These are phyloP conservation scores for Cutaneotrichosporon sp. DNA, from an alignment of 1,284 basidiomycete genomes.

Conservation along the genomic window DNA sequence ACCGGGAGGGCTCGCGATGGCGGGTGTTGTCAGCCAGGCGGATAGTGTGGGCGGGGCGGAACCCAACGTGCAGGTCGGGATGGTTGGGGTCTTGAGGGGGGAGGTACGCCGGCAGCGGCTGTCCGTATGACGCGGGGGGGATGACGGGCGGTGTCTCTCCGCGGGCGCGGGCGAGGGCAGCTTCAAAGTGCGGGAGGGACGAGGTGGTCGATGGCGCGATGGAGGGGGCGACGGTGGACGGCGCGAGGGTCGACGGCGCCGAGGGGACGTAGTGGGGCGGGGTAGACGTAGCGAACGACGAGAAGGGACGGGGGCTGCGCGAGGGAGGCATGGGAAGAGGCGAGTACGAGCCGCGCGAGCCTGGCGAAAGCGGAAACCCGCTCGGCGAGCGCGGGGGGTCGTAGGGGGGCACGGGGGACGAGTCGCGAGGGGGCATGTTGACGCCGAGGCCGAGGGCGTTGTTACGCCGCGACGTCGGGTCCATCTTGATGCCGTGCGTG, in stretches of 20 bases:
- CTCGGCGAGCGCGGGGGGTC: conserved; percentile 2
- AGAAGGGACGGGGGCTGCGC: not conserved
- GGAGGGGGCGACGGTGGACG: not conserved
- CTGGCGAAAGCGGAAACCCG: not conserved
- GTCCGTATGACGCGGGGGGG: conserved; percentile 1
- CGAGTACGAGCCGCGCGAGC: not conserved
- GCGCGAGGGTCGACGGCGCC: not conserved
- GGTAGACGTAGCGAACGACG: not conserved
- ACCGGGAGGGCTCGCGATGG: conserved; percentile 22
- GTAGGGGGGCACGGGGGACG: conserved; percentile 17
- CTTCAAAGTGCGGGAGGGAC: conserved; percentile 36
- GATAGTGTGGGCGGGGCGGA: conserved; percentile 29
- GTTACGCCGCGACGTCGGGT: not conserved
- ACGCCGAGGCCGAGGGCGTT: not conserved
- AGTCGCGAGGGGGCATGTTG: conserved; percentile 5
- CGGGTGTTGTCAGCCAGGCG: conserved; percentile 21
- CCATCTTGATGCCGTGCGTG: conserved; percentile 1
- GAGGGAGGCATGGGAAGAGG: not conserved
- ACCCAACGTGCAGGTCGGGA: conserved; percentile 34
- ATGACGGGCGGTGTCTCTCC: conserved; percentile 4
- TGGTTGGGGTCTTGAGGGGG: conserved; percentile 42
- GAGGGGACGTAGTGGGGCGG: conserved; percentile 2
- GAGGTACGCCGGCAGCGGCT: conserved; percentile 34
- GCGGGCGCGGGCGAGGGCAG: conserved; percentile 32
- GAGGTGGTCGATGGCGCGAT: not conserved